Evolutionary conservation across 371 early-diverging fungal genomes (phyloP).

Genomic region (Mortierella sp.): DNA sequence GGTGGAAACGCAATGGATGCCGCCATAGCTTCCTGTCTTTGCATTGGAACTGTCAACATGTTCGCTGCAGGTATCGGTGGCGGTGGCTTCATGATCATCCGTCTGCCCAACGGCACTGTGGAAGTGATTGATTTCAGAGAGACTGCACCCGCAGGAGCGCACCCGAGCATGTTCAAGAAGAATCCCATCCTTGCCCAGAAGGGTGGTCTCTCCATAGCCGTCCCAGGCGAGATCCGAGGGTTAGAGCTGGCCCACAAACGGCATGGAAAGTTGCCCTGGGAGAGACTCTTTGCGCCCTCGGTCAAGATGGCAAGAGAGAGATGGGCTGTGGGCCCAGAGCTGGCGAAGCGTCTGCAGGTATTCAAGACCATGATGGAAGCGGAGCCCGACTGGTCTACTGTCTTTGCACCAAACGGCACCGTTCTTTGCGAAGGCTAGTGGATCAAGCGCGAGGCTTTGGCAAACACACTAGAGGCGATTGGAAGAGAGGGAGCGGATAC

Average conservation of each 20-base stretch:
- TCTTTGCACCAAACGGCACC: conserved; percentile 79
- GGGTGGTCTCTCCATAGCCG: conserved; percentile 89
- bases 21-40: conserved; percentile 92
- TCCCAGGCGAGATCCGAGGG: conserved; percentile 96
- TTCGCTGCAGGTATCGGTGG: conserved; percentile 97
- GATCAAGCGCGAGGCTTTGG: conserved; percentile 79
- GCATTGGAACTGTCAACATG: conserved; percentile 94
- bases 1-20: conserved; percentile 99
- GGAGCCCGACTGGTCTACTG: conserved; percentile 58
- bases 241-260: conserved; percentile 82
- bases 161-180: conserved; percentile 76
- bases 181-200: conserved; percentile 74
- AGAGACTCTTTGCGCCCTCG: conserved; percentile 84
- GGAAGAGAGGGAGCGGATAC: conserved; percentile 82
- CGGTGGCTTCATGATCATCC: conserved; percentile 97
- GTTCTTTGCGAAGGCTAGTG: conserved; percentile 78
- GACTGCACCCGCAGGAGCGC: conserved; percentile 84
- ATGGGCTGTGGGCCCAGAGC: conserved; percentile 71
- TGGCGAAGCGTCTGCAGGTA: conserved; percentile 64
- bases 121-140: conserved; percentile 90
- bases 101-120: conserved; percentile 67
- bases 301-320: conserved; percentile 86
- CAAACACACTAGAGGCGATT: conserved; percentile 84
- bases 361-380: conserved; percentile 56
- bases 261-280: conserved; percentile 91